Conservation (phyloP, 75 land plant species). For the Azolla pinnata region DNA sequence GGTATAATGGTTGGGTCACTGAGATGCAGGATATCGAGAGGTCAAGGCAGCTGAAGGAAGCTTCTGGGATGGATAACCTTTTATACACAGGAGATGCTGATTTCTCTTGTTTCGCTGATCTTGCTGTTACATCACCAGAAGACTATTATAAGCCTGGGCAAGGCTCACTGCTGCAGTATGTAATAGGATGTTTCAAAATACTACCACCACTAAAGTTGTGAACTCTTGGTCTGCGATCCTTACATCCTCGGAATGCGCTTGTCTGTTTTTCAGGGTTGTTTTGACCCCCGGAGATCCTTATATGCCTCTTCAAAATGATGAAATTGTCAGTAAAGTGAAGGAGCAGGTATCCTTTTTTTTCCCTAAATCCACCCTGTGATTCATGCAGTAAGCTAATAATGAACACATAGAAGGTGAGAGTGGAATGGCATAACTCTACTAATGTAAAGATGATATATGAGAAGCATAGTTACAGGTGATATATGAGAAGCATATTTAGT, state of each 20-base stretch:
- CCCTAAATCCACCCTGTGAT: background rate
- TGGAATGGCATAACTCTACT: no score
- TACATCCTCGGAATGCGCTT: no score
- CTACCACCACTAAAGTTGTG: no score
- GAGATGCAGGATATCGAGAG: slow-evolving; percentile 78
- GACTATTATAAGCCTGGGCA: slow-evolving; percentile 87
- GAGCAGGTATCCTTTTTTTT: slow-evolving; percentile 49
- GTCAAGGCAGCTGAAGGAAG: slow-evolving; percentile 70
- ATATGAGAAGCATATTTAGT: no score
- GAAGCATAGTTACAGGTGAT: no score
- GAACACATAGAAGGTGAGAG: no score
- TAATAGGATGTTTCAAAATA: no score
- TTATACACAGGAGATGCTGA: slow-evolving; percentile 98
- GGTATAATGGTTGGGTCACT: slow-evolving; percentile 98
- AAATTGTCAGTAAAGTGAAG: slow-evolving; percentile 61
- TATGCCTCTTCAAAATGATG: slow-evolving; percentile 87
- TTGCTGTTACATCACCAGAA: slow-evolving; percentile 91
- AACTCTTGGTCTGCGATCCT: no score
- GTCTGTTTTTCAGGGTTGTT: slow-evolving; percentile 86
- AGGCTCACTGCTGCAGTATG: slow-evolving; percentile 95
- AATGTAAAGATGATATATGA: no score
- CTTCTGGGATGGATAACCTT: slow-evolving; percentile 84
- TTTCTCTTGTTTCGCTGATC: slow-evolving; percentile 97
- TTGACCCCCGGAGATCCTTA: slow-evolving; percentile 98
- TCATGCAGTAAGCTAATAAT: no score